Evolutionary conservation across 805 yeast genomes (phyloP), one percentile per base, ranked within the genome.

Genomic region (Diddensiella caesifluorescens): DNA sequence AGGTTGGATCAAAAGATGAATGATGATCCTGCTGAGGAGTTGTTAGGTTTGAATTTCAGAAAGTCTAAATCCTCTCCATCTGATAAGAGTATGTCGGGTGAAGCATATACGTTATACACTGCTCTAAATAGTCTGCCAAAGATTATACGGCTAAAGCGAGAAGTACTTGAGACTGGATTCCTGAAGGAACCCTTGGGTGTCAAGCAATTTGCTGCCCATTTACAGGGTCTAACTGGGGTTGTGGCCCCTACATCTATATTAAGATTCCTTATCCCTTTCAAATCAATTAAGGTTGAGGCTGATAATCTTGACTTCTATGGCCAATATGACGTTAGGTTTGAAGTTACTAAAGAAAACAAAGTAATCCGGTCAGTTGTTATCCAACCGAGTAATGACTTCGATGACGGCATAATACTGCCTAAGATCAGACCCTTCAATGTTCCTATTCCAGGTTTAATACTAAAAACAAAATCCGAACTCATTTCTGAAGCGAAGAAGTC

Each of bases 81-180:
- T n/a, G n/a, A n/a, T n/a, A n/a, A n/a, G n/a, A n/a, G n/a, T n/a
- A n/a, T n/a, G n/a, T n/a, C n/a, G n/a, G n/a, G n/a, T n/a, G n/a
- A n/a, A n/a, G n/a, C n/a, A n/a, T n/a, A n/a, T n/a, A n/a, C n/a
- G n/a, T n/a, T n/a, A n/a, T n/a, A n/a, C n/a, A n/a, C 39, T 19
- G 45, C 50, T 20, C 27, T 47, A 16, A 22, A 36, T 5, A 31
- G 45, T 10, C 35, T 47, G 21, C 50, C 50, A 5, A 39, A 40
- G 9, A 29, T 35, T 12, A n/a, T 47, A 7, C 32, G 12, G 9
- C n/a, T 44, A 4, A 22, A 30, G 12, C 20, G 40, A 16, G 30
- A 36, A 3, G 37, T 43, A 4, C 34, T 35, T 13, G 38, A 28
- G 3, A 28, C 47, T 15, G 54, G 54, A 9, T 43, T 33, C 33